These are phyloP conservation scores for Apiotrichum gamsii DNA, from an alignment of 1,284 basidiomycete species.

Conservation along the genomic window DNA sequence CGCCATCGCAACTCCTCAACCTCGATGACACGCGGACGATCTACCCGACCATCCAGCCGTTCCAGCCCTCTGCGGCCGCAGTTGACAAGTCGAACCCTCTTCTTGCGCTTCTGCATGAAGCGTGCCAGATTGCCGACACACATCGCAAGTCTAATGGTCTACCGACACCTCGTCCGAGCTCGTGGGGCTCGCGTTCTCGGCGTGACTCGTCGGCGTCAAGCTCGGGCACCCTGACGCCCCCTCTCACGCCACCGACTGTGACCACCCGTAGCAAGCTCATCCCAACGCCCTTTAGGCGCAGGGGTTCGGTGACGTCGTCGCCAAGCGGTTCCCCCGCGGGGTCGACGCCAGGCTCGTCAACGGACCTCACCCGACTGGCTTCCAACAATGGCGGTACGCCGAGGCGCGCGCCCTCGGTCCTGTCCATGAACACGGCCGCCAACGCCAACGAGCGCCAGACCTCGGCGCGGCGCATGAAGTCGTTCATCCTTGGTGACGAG, in stretches of 20 bases:
- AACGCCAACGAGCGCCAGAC: slow-evolving; percentile 1
- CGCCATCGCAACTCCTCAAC: slow-evolving; percentile 29
- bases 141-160: slow-evolving; percentile 9
- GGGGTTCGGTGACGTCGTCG: background rate
- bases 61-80: slow-evolving; percentile 10
- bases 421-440: slow-evolving; percentile 1
- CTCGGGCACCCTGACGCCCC: slow-evolving; percentile 8
- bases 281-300: slow-evolving; percentile 1
- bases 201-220: slow-evolving; percentile 11
- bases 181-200: slow-evolving; percentile 5
- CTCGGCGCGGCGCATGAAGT: slow-evolving; percentile 4
- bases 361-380: slow-evolving; percentile 5
- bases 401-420: background rate
- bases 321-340: slow-evolving; percentile 2
- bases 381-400: background rate
- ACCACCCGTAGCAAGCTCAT: background rate
- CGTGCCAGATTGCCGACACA: slow-evolving; percentile 21
- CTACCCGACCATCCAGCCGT: slow-evolving; percentile 33
- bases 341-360: background rate
- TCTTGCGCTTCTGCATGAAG: slow-evolving; percentile 25
- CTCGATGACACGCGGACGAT: slow-evolving; percentile 18
- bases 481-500: slow-evolving; percentile 3
- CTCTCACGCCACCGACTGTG: background rate
- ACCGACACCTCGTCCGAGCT: background rate
- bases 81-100: slow-evolving; percentile 16